A percentile compares a stretch with the other conserved stretches of the same genome.
These are phyloP conservation scores for Botryotinia calthae DNA, from an alignment of 2,329 filamentous ascomycete species.

Conservation along the genomic window DNA sequence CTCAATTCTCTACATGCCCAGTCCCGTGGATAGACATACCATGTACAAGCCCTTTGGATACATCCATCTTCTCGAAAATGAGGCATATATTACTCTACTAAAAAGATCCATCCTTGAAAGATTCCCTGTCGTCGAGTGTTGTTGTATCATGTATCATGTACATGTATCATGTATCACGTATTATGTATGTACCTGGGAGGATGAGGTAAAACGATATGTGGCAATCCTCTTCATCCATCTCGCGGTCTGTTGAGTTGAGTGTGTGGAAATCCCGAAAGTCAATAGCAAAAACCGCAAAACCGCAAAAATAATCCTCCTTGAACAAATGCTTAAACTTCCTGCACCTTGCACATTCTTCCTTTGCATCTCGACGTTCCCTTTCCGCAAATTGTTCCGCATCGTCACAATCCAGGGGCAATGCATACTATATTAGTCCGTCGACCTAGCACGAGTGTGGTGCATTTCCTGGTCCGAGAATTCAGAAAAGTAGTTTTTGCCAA, in stretches of 20 bases:
- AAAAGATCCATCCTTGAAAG: not conserved
- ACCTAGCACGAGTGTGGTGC: not conserved
- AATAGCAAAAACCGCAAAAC: not conserved
- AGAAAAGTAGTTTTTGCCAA: not conserved
- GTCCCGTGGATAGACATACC: not conserved
- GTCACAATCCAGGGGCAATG: constrained; percentile 1
- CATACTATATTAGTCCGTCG: not conserved
- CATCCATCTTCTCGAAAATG: too few species aligned
- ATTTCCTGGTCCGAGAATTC: not conserved
- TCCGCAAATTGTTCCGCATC: not conserved
- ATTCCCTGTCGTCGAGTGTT: not conserved
- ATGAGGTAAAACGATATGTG: not conserved
- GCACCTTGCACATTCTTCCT: not conserved
- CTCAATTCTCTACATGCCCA: not conserved
- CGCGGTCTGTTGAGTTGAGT: too few species aligned
- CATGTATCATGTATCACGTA: not conserved
- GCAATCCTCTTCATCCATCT: not conserved
- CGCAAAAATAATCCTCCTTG: not conserved
- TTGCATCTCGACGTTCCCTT: not conserved
- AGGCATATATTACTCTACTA: constrained; percentile 7
- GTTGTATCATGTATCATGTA: not conserved
- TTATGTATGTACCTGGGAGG: not conserved
- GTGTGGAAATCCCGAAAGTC: not conserved
- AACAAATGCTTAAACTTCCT: not conserved
- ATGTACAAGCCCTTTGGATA: not conserved